Percentiles rank a stretch among this genome's conserved stretches.
Conservation (phyloP, 139 green algal species). For the Helicosporidium sp. region DNA sequence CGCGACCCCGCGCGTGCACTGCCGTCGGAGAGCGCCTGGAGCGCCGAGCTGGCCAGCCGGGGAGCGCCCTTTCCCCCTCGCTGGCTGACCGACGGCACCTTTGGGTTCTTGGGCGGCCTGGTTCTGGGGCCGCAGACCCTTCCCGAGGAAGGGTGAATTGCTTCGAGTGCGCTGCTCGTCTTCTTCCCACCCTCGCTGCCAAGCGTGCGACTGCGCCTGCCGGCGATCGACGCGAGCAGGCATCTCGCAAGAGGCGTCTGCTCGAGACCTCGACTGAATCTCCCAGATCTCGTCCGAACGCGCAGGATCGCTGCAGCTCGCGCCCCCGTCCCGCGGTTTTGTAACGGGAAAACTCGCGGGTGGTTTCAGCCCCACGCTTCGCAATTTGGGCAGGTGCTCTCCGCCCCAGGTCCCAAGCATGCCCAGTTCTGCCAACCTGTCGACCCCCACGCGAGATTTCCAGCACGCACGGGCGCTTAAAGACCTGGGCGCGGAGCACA, state of each 20-base stretch:
- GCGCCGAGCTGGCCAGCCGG: background rate
- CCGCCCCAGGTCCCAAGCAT: background rate
- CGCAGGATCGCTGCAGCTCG: too few relatives aligned
- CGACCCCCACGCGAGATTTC: too few relatives aligned
- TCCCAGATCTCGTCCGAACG: too few relatives aligned
- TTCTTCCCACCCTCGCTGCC: too few relatives aligned
- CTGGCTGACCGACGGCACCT: background rate
- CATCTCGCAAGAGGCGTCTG: too few relatives aligned
- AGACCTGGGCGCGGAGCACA: background rate
- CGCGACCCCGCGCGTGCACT: background rate
- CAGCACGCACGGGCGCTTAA: constrained; percentile 4
- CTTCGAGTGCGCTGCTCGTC: too few relatives aligned
- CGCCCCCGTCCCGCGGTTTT: too few relatives aligned
- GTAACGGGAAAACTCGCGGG: too few relatives aligned
- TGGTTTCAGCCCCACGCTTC: background rate
- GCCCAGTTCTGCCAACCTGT: background rate
- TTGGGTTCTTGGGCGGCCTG: background rate
- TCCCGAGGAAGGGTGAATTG: too few relatives aligned
- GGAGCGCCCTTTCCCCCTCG: background rate
- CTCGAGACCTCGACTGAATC: too few relatives aligned
- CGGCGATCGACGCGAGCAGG: too few relatives aligned
- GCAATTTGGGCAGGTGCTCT: background rate
- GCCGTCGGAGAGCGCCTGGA: background rate
- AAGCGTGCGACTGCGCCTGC: too few relatives aligned
- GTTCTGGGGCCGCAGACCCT: background rate